A percentile compares a stretch with the other conserved stretches of the same genome.
These are phyloP conservation scores for Cardamine occulta DNA, from an alignment of 345 rosid species.

Conservation along the genomic window DNA sequence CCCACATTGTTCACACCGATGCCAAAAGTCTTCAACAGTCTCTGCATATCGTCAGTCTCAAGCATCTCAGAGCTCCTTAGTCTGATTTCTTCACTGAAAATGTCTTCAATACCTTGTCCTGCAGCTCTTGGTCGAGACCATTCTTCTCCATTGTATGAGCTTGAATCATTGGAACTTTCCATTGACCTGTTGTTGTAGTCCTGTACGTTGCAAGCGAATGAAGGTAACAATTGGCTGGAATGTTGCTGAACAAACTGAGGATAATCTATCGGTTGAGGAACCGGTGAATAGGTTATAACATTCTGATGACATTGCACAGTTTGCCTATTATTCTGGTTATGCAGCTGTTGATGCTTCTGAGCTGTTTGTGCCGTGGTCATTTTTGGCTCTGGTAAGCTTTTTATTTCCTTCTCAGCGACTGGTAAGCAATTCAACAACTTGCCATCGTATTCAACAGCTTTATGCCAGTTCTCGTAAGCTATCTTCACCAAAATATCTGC, in stretches of 20 bases:
- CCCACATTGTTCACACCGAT: slow-evolving; percentile 52
- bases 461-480: slow-evolving; percentile 93
- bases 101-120: slow-evolving; percentile 62
- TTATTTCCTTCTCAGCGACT: slow-evolving; percentile 47
- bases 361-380: not conserved
- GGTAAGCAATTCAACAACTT: slow-evolving; percentile 65
- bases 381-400: slow-evolving; percentile 40
- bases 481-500: slow-evolving; percentile 83
- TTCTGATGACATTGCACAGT: slow-evolving; percentile 47
- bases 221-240: slow-evolving; percentile 48
- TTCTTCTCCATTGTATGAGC: slow-evolving; percentile 59
- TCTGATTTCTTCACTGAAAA: slow-evolving; percentile 71
- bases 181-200: slow-evolving; percentile 59
- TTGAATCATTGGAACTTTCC: slow-evolving; percentile 49
- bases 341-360: slow-evolving; percentile 34
- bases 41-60: slow-evolving; percentile 88
- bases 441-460: slow-evolving; percentile 78
- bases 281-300: slow-evolving; percentile 45
- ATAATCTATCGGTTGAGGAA: slow-evolving; percentile 60
- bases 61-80: slow-evolving; percentile 87
- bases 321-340: slow-evolving; percentile 47
- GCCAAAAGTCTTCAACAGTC: slow-evolving; percentile 66
- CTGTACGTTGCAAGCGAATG: slow-evolving; percentile 47
- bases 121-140: slow-evolving; percentile 57
- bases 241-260: slow-evolving; percentile 53